Base-by-base conservation (phyloP, 257 asterid genomes). In the Scutellaria minor region DNA sequence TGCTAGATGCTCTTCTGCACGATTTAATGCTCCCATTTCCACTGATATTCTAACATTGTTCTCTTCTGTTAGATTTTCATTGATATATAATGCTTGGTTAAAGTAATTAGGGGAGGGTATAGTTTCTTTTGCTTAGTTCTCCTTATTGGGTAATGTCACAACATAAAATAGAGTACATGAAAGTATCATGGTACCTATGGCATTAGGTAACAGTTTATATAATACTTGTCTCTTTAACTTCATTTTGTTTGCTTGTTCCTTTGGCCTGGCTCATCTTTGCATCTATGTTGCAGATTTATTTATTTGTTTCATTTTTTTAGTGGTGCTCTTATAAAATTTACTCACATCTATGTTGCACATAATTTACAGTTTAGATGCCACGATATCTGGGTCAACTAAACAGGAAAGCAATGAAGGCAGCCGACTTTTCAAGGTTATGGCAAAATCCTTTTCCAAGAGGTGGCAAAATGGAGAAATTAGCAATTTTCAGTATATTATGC, bases 401-500 rank as follows among this genome's bases (percentile, higher is more conserved):
- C 98, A 86, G 81, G 99, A 95, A 67, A 77, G 86, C 90, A 92
- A 78, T 72, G 99, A 95, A 77, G 98, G 99, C 71, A 92, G 99
- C 73, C 99, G 99, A 69, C 93, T 95, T 70, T 95, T 95, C 77
- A 95, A 95, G 83, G 89, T 90, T 80, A 86, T 90, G 98, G 97
- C 98, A 4, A 95, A 85, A 75, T 92, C 99, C 59, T 92, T 95
- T 68, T 95, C 99, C 75, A 95, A 92, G 86, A 87, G 99, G 83
- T 95, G 99, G 99, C 99, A 95, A 85, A 92, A 88, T 87, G 99
- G 99, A 75, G 99, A 95, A 83, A 95, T 95, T 66, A 92, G 98
- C 91, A 95, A 95, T 81, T 95, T 95, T 78, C 99, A 95, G 86
- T 95, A 95, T 78, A 91, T 95, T 64, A 95, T 95, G 99, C 98